Evolutionary conservation across 306 rosid genomes (phyloP), one percentile per base, ranked within the genome.

Genomic region (Gynostemma pentaphyllum): DNA sequence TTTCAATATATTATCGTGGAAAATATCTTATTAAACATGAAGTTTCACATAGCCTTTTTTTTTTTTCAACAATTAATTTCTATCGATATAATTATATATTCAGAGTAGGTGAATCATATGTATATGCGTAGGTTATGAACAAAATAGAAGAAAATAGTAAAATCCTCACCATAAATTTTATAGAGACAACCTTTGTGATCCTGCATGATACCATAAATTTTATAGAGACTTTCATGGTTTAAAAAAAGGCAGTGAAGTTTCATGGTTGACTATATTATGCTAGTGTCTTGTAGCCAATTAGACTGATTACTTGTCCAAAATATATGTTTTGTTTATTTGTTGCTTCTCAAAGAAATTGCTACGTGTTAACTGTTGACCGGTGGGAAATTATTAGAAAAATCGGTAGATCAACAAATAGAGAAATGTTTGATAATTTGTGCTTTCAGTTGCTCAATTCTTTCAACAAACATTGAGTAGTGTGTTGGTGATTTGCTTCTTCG

Each of bases 401-500:
- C 64, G 82, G 75, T 68, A 64, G 72, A 79, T 50, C 50, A 65
- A 66, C 64, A 67, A 67, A 75, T 30, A 10, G n/a, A 34, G 5
- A n/a, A n/a, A 34, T 52, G 57, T 41, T 73, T 22, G 72, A 68
- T 67, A 66, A 67, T 65, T 74, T 72, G 67, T 50, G 80, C 73
- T 76, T 28, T 68, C 78, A 69, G 82, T 75, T 71, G 77, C 74
- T 79, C 73, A 64, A 72, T 71, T 52, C 74, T 51, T 70, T 67
- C 79, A 83, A 80, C 84, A 68, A 81, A 86, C 86, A 22, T 80
- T 79, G 81, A 80, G 80, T 76, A 70, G 53, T 71, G 72, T 47
- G 42, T 51, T 47, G 12, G 61, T 22, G 36, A 19, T 40, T 70
- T 57, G 65, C 21, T 71, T 47, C 57, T 61, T 71, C 66, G 64